Evolutionary conservation across 331 rosid species (phyloP).

Genomic region (Telfairia occidentalis): DNA sequence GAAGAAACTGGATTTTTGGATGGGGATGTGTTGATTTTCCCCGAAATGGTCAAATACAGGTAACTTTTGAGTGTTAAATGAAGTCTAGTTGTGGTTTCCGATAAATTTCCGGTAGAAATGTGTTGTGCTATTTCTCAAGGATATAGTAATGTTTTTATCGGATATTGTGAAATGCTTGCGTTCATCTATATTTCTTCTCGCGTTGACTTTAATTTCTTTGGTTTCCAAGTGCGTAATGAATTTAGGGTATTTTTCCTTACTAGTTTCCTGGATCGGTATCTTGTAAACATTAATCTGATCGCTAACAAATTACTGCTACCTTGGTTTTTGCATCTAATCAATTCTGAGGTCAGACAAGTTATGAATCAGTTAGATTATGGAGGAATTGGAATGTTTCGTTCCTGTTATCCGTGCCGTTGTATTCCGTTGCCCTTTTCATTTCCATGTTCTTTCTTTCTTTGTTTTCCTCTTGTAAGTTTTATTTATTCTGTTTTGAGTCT

Average conservation of each 20-base stretch:
- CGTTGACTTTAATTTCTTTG: not conserved
- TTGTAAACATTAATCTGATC: not conserved
- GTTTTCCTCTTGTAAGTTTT: not conserved
- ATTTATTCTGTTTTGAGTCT: not conserved
- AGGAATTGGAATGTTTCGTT: not conserved
- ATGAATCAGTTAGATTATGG: not conserved
- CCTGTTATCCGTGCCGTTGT: not conserved
- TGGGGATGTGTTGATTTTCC: constrained; percentile 77
- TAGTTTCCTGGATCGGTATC: not conserved
- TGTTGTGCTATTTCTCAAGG: not conserved
- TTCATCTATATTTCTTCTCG: not conserved
- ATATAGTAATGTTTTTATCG: not conserved
- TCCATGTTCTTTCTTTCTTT: not conserved
- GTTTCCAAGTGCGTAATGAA: not conserved
- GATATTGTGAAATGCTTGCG: not conserved
- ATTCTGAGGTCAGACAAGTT: not conserved
- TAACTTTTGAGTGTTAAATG: constrained; percentile 2
- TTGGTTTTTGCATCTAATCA: not conserved
- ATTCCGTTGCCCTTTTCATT: not conserved
- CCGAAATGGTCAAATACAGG: constrained; percentile 77
- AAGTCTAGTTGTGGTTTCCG: not conserved
- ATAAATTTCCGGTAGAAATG: not conserved
- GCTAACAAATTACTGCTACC: not conserved
- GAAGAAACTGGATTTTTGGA: constrained; percentile 44
- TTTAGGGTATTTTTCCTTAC: not conserved